Evolutionary conservation across 805 yeast genomes (phyloP).

Genomic region (Spencermartinsiella europaea): DNA sequence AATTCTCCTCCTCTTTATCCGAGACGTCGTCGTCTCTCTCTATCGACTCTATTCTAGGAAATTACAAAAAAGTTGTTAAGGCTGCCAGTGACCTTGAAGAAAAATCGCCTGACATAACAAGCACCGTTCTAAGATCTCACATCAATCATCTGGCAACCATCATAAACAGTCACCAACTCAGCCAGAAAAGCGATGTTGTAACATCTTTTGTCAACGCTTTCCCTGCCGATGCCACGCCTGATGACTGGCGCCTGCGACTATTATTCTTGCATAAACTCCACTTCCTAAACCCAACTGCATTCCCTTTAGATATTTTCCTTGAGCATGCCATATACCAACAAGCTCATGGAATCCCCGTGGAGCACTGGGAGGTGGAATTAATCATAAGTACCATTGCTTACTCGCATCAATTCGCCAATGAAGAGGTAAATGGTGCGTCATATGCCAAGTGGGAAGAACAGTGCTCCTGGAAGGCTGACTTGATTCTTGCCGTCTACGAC

Average conservation of each 20-base stretch:
- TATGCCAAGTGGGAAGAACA: conserved; percentile 18
- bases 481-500: conserved; percentile 21
- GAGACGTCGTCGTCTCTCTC: neutral
- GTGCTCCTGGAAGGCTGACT: conserved; percentile 24
- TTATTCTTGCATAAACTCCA: conserved; percentile 26
- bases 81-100: conserved; percentile 6
- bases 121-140: conserved; percentile 19
- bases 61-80: conserved; percentile 13
- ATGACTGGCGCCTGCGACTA: conserved; percentile 29
- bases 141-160: conserved; percentile 14
- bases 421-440: conserved; percentile 2
- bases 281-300: conserved; percentile 17
- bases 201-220: conserved; percentile 20
- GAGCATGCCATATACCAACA: conserved; percentile 27
- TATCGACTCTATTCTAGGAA: conserved; percentile 8
- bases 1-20: neutral
- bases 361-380: conserved; percentile 25
- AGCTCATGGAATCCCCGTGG: conserved; percentile 28
- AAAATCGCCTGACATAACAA: neutral
- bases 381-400: conserved; percentile 28
- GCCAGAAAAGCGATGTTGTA: conserved; percentile 18
- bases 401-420: conserved; percentile 22
- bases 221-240: conserved; percentile 20
- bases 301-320: conserved; percentile 23
- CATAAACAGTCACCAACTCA: conserved; percentile 2